Evolutionary conservation across 192 early-diverging fungal species (phyloP).

Genomic region (Geranomyces variabilis): DNA sequence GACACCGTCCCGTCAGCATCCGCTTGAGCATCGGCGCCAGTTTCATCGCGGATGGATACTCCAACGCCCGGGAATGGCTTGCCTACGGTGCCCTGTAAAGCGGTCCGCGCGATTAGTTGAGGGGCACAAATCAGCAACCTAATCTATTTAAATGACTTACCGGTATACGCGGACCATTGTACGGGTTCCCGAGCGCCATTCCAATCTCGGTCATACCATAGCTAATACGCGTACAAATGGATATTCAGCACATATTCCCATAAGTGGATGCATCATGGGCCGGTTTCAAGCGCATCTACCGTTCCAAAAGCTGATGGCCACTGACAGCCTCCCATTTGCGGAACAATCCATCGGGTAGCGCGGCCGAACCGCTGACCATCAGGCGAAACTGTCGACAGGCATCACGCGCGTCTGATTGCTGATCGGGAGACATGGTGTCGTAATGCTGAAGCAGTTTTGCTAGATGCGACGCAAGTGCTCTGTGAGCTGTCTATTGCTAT

Average conservation of each 20-base stretch:
- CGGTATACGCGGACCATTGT: conserved; percentile 37
- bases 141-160: not conserved
- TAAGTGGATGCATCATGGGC: not conserved
- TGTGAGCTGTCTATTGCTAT: too few relatives aligned
- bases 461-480: conserved; percentile 6
- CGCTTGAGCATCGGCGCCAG: not conserved
- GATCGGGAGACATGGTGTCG: conserved; percentile 44
- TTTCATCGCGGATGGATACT: conserved; percentile 4
- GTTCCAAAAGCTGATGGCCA: conserved; percentile 76
- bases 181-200: conserved; percentile 79
- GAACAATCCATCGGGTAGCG: conserved; percentile 74
- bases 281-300: conserved; percentile 32
- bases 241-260: not conserved
- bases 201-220: conserved; percentile 92
- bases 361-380: conserved; percentile 77
- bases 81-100: conserved; percentile 67
- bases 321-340: conserved; percentile 70
- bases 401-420: conserved; percentile 45
- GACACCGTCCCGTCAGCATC: conserved; percentile 18
- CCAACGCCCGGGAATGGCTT: conserved; percentile 4
- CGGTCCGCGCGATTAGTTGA: conserved; percentile 49
- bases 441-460: conserved; percentile 68
- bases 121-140: conserved; percentile 26
- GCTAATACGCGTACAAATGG: not conserved
- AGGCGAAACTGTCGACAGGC: conserved; percentile 71